Percentiles rank a stretch among this genome's conserved stretches.
Evolutionary conservation across 768 basidiomycete species (phyloP).

Genomic region (Lentinula lateritia): DNA sequence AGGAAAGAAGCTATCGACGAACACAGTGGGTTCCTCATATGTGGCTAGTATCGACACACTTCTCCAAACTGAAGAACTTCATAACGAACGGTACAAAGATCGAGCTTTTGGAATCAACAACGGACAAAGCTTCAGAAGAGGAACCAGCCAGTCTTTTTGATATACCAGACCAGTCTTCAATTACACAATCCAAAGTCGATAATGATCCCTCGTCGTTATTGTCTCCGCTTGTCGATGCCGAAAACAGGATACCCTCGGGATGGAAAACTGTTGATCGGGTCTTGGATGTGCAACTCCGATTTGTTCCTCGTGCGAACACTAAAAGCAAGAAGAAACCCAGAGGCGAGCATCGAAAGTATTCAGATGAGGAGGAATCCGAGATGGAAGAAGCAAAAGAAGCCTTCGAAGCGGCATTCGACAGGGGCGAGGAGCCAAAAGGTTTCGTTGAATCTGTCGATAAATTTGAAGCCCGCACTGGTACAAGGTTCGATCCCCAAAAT

Average conservation of each 20-base stretch:
- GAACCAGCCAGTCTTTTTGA: slow-evolving; percentile 38
- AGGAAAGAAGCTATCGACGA: slow-evolving; percentile 68
- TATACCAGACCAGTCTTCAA: slow-evolving; percentile 28
- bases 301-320: slow-evolving; percentile 23
- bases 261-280: slow-evolving; percentile 96
- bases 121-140: slow-evolving; percentile 24
- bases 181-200: slow-evolving; percentile 20
- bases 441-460: slow-evolving; percentile 57
- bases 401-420: slow-evolving; percentile 37
- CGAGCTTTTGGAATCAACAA: slow-evolving; percentile 49
- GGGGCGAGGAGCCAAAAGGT: slow-evolving; percentile 59
- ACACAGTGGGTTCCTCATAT: slow-evolving; percentile 87
- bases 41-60: slow-evolving; percentile 73
- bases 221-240: slow-evolving; percentile 59
- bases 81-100: slow-evolving; percentile 63
- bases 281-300: slow-evolving; percentile 71
- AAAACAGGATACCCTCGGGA: slow-evolving; percentile 61
- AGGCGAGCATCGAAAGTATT: slow-evolving; percentile 17
- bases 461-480: slow-evolving; percentile 45
- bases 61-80: slow-evolving; percentile 73
- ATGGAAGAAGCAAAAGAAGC: slow-evolving; percentile 26
- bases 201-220: not conserved
- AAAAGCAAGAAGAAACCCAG: slow-evolving; percentile 16
- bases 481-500: slow-evolving; percentile 40
- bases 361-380: slow-evolving; percentile 23